These are phyloP conservation scores for Rhododendron kiyosumense DNA, from an alignment of 148 eudicot species.

Conservation along the genomic window DNA sequence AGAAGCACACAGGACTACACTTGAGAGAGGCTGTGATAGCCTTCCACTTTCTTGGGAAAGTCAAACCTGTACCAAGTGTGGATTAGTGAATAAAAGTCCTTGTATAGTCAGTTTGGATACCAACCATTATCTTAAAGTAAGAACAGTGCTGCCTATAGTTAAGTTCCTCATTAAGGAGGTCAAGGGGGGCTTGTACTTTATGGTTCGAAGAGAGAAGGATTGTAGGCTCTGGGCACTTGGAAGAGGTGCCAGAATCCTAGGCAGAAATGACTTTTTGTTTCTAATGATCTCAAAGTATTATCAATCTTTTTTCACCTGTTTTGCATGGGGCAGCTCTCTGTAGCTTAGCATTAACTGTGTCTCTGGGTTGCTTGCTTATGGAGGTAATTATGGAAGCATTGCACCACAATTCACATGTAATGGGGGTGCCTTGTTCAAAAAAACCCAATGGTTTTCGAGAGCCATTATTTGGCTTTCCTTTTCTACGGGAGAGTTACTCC, in stretches of 20 bases:
- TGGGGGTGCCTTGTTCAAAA: background rate
- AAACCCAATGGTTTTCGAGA: background rate
- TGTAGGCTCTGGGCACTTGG: background rate
- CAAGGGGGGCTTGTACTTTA: background rate
- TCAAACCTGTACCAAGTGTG: background rate
- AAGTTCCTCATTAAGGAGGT: background rate
- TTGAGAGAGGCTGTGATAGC: background rate
- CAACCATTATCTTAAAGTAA: background rate
- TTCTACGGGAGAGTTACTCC: background rate
- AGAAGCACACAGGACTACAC: background rate
- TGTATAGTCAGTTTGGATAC: background rate
- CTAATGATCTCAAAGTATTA: background rate
- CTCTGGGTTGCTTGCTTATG: background rate
- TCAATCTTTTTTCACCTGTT: background rate
- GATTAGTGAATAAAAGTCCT: background rate
- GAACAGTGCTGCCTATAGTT: background rate
- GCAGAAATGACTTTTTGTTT: background rate
- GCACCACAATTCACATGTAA: background rate
- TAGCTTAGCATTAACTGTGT: background rate
- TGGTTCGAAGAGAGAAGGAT: background rate
- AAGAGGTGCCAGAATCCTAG: background rate
- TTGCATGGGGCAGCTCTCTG: background rate
- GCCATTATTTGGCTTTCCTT: slow-evolving; percentile 2
- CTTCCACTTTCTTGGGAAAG: background rate
- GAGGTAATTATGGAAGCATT: background rate